Conservation (phyloP, 2,329 filamentous ascomycete genomes). For the Teratosphaeria nubilosa region DNA sequence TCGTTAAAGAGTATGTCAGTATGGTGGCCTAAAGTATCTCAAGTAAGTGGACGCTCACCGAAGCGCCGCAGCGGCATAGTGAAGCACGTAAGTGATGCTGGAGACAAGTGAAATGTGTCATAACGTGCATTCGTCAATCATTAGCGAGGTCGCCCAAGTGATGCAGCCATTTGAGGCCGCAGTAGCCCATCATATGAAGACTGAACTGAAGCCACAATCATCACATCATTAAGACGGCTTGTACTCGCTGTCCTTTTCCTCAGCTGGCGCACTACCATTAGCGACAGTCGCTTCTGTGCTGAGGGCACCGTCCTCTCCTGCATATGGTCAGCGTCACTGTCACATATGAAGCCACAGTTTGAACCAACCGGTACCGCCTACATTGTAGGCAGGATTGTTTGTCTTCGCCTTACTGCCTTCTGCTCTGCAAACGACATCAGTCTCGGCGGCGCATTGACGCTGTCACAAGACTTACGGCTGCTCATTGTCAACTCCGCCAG, state of each 20-base stretch:
- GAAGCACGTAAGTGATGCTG: neutral
- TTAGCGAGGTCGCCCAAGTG: neutral
- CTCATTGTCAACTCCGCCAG: neutral
- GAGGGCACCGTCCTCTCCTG: slow-evolving; percentile 11
- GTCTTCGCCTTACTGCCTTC: neutral
- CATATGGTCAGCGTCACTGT: neutral
- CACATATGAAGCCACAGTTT: neutral
- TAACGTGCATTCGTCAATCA: neutral
- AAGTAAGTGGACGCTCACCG: too few relatives aligned
- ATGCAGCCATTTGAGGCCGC: neutral
- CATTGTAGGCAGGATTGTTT: slow-evolving; percentile 7
- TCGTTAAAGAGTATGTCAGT: too few relatives aligned
- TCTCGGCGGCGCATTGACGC: neutral
- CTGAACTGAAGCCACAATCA: neutral
- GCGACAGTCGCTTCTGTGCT: slow-evolving; percentile 11
- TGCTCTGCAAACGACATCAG: slow-evolving; percentile 5
- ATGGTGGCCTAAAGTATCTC: too few relatives aligned
- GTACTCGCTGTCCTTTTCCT: slow-evolving; percentile 5
- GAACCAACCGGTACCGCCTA: slow-evolving; percentile 5
- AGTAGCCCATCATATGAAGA: neutral
- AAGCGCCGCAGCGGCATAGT: neutral
- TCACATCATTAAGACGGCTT: neutral
- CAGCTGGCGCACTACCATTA: slow-evolving; percentile 8
- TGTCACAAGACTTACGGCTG: neutral
- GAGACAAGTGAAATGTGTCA: neutral